Percentiles rank a stretch among this genome's conserved stretches.
phyloP scores from a whole-genome alignment of 2,329 filamentous ascomycete species.

The Clarireedia hainanense region DNA sequence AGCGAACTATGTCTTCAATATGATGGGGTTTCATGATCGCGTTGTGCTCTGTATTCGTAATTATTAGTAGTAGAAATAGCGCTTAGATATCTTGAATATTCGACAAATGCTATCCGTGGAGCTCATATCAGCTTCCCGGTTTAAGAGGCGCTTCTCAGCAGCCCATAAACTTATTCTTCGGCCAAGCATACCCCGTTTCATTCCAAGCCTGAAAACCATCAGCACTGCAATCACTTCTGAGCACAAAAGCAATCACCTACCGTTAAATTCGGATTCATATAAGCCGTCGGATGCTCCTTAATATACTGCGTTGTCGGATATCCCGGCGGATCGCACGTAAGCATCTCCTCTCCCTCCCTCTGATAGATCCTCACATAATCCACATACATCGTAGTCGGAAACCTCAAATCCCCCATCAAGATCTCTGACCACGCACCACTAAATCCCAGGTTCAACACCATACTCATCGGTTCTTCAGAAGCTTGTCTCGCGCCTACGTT shows the following conservation, averaged over 20 bases:
- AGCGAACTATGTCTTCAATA: too few species aligned
- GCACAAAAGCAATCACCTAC: conserved; percentile 29
- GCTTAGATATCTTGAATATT: too few species aligned
- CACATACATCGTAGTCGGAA: conserved; percentile 43
- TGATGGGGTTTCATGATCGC: too few species aligned
- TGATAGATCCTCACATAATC: conserved; percentile 50
- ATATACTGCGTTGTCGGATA: conserved; percentile 64
- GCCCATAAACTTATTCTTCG: conserved; percentile 23
- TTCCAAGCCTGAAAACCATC: conserved; percentile 4
- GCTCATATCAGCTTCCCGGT: too few species aligned
- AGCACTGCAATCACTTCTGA: not conserved
- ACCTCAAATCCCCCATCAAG: conserved; percentile 36
- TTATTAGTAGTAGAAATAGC: too few species aligned
- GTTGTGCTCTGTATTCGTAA: too few species aligned
- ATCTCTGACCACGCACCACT: conserved; percentile 42
- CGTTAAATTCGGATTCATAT: conserved; percentile 48
- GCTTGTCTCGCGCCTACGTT: conserved; percentile 42
- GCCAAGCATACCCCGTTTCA: conserved; percentile 26
- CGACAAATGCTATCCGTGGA: too few species aligned
- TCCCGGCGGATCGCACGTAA: conserved; percentile 48
- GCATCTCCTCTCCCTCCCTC: conserved; percentile 36
- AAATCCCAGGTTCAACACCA: conserved; percentile 46
- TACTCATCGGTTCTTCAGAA: conserved; percentile 45
- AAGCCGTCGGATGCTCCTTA: conserved; percentile 49
- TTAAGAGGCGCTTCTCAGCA: conserved; percentile 11